phyloP scores from a whole-genome alignment of 2,329 filamentous ascomycete genomes.

The Dothistroma septosporum region DNA sequence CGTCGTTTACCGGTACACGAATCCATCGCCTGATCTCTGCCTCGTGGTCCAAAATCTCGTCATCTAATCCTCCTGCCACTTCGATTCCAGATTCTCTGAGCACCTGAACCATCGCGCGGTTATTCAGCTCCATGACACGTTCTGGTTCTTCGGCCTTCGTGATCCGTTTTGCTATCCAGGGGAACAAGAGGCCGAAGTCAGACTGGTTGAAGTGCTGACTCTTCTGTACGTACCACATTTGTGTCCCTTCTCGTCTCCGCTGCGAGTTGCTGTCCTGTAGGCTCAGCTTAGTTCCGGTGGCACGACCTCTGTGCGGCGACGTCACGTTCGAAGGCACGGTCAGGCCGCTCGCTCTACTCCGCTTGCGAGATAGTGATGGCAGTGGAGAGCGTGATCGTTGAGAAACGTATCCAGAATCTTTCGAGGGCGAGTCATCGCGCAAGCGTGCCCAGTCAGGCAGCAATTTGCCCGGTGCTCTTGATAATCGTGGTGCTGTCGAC shows the following conservation, averaged over 20 bases:
- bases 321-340: constrained; percentile 21
- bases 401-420: constrained; percentile 34
- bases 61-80: constrained; percentile 40
- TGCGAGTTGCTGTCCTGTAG: constrained; percentile 4
- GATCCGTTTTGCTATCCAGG: constrained; percentile 54
- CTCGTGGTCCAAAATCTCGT: constrained; percentile 35
- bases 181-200: constrained; percentile 80
- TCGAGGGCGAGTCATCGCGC: constrained; percentile 29
- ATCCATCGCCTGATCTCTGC: constrained; percentile 27
- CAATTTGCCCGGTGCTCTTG: constrained; percentile 26
- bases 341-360: constrained; percentile 22
- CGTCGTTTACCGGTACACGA: constrained; percentile 24
- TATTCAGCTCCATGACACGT: constrained; percentile 76
- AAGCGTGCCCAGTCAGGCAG: constrained; percentile 31
- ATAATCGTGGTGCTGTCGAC: constrained; percentile 26
- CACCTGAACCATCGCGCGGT: constrained; percentile 75
- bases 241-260: constrained; percentile 42
- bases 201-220: constrained; percentile 80
- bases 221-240: constrained; percentile 68
- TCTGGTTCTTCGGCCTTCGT: constrained; percentile 63
- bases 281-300: neutral
- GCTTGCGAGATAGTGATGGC: constrained; percentile 20
- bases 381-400: constrained; percentile 22
- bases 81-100: constrained; percentile 45
- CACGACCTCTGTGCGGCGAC: constrained; percentile 9